A percentile compares a stretch with the other conserved stretches of the same genome.
Conservation (phyloP, 306 rosid genomes). For the Cicer bijugum region DNA sequence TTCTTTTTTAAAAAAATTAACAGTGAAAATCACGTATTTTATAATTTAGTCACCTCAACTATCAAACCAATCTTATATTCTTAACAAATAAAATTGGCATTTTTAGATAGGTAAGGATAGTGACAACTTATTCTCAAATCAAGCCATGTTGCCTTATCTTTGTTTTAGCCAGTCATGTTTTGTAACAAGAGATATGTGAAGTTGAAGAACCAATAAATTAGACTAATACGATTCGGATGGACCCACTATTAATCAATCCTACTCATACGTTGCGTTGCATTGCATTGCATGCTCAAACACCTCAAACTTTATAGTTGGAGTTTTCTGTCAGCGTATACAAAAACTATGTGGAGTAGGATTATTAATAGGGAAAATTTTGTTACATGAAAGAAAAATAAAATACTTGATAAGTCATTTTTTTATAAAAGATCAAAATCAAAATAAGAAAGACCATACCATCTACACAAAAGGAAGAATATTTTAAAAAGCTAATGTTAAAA, state of each 20-base stretch:
- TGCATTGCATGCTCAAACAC: slow-evolving; percentile 13
- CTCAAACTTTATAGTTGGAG: not conserved
- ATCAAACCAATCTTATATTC: no score
- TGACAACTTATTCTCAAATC: slow-evolving; percentile 10
- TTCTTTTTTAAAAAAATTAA: no score
- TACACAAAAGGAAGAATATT: no score
- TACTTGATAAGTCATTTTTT: no score
- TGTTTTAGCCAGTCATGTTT: slow-evolving; percentile 43
- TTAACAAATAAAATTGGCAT: no score
- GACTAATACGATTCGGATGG: slow-evolving; percentile 39
- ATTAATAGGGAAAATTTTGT: no score
- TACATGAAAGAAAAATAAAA: no score
- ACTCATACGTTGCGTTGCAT: slow-evolving; percentile 22
- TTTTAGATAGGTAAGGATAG: not conserved
- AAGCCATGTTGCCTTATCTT: slow-evolving; percentile 41
- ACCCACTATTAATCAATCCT: not conserved
- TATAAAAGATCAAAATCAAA: no score
- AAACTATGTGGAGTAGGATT: not conserved
- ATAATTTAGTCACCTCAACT: no score
- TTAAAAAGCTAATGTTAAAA: no score
- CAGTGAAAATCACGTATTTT: no score
- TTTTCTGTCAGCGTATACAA: not conserved
- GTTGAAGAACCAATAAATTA: slow-evolving; percentile 42
- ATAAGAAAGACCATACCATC: no score
- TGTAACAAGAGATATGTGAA: slow-evolving; percentile 26